These are phyloP conservation scores for Collybiopsis luxurians DNA, from an alignment of 768 basidiomycete species.

Conservation along the genomic window DNA sequence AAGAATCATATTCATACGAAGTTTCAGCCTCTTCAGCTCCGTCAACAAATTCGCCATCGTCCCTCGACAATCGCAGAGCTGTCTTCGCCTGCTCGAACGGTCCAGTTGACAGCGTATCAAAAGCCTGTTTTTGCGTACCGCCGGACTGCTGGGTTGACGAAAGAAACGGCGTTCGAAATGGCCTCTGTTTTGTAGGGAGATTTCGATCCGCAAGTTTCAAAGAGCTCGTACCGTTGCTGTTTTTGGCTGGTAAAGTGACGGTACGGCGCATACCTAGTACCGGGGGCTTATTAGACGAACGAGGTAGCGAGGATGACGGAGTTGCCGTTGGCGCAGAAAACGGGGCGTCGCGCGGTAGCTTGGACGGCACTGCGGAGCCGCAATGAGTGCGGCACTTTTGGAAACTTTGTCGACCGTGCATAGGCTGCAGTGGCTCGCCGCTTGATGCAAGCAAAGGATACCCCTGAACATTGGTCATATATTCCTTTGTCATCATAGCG, in stretches of 20 bases:
- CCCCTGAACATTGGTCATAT: too few species aligned
- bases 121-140: background rate
- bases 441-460: too few species aligned
- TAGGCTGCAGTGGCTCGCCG: background rate
- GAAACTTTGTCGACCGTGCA: background rate
- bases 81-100: background rate
- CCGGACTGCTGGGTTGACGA: background rate
- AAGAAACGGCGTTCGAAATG: conserved; percentile 4
- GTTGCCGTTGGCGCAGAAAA: background rate
- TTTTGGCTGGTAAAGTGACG: background rate
- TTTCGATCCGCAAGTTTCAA: background rate
- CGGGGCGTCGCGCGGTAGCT: background rate
- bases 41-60: background rate
- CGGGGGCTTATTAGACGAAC: background rate
- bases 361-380: too few species aligned
- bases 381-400: too few species aligned
- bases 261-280: conserved; percentile 7
- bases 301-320: background rate
- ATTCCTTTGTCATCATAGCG: too few species aligned
- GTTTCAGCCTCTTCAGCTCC: conserved; percentile 5
- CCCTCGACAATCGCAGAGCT: background rate
- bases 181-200: background rate
- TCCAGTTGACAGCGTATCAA: background rate
- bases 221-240: background rate
- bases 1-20: conserved; percentile 3